Percentiles rank a stretch among this genome's conserved stretches.
Evolutionary conservation across 805 yeast species (phyloP).

Genomic region (Metschnikowia noctiluminum): DNA sequence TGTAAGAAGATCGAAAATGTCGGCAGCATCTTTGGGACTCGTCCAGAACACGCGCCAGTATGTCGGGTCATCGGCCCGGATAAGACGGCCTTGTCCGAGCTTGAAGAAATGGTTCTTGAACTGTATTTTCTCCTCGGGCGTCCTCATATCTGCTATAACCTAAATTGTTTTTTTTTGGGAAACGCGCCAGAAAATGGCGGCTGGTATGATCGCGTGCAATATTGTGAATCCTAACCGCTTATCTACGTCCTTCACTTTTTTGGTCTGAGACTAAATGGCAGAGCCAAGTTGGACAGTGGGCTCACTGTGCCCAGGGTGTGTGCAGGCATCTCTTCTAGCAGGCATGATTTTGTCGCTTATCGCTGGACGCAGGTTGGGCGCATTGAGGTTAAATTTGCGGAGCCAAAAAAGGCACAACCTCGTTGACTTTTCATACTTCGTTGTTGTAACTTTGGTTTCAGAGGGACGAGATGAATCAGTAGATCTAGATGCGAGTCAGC

Average conservation of each 20-base stretch:
- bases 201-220: neutral
- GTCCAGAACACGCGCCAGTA: slow-evolving; percentile 34
- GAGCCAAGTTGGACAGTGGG: neutral
- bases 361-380: neutral
- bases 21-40: slow-evolving; percentile 49
- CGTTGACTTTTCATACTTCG: no score
- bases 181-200: neutral
- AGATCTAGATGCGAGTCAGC: no score
- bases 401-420: no score
- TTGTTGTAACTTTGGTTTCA: no score
- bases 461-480: no score
- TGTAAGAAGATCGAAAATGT: slow-evolving; percentile 56
- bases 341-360: neutral
- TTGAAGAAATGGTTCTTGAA: slow-evolving; percentile 59
- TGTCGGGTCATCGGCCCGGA: slow-evolving; percentile 21
- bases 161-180: no score
- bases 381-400: no score
- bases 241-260: neutral
- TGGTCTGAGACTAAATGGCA: neutral
- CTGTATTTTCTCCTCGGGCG: slow-evolving; percentile 63
- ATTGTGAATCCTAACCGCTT: neutral
- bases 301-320: neutral
- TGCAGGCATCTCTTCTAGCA: neutral
- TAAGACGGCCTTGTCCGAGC: slow-evolving; percentile 47
- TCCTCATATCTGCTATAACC: slow-evolving; percentile 45